phyloP scores from a whole-genome alignment of 805 yeast genomes.

The Saccharomycopsis malanga region DNA sequence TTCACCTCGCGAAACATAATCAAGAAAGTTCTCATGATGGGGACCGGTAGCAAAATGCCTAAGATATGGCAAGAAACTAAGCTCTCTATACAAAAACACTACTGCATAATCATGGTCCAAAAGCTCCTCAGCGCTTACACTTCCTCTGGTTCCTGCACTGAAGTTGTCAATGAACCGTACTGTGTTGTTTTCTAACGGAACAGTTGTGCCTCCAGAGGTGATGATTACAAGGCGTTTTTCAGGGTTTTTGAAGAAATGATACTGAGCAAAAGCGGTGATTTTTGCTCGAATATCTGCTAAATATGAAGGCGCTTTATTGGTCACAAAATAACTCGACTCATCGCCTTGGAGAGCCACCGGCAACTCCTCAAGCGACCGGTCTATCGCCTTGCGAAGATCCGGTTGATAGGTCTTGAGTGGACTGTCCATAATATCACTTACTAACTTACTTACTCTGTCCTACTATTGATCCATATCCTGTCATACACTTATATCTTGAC shows the following conservation, averaged over 20 bases:
- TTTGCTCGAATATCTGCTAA: conserved; percentile 52
- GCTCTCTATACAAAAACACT: conserved; percentile 86
- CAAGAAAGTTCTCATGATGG: conserved; percentile 59
- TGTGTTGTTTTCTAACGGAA: conserved; percentile 93
- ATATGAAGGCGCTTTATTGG: conserved; percentile 69
- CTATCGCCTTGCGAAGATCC: conserved; percentile 66
- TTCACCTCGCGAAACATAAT: conserved; percentile 41
- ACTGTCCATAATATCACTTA: too few species aligned
- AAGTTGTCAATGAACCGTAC: conserved; percentile 95
- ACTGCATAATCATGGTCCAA: conserved; percentile 85
- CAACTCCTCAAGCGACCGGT: conserved; percentile 56
- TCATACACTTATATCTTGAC: too few species aligned
- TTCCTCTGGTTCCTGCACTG: conserved; percentile 97
- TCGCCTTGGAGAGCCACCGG: conserved; percentile 67
- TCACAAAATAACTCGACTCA: conserved; percentile 69
- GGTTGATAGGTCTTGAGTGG: conserved; percentile 35
- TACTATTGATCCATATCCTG: too few species aligned
- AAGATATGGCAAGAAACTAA: conserved; percentile 86
- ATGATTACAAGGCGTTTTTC: conserved; percentile 60
- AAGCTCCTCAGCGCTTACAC: conserved; percentile 90
- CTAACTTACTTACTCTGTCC: too few species aligned
- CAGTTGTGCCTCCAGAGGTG: conserved; percentile 97
- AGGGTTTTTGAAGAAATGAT: conserved; percentile 32
- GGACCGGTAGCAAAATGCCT: conserved; percentile 54
- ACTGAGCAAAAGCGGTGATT: conserved; percentile 52